Conservation (phyloP, 768 basidiomycete genomes). For the Tephrocybe sp. region DNA sequence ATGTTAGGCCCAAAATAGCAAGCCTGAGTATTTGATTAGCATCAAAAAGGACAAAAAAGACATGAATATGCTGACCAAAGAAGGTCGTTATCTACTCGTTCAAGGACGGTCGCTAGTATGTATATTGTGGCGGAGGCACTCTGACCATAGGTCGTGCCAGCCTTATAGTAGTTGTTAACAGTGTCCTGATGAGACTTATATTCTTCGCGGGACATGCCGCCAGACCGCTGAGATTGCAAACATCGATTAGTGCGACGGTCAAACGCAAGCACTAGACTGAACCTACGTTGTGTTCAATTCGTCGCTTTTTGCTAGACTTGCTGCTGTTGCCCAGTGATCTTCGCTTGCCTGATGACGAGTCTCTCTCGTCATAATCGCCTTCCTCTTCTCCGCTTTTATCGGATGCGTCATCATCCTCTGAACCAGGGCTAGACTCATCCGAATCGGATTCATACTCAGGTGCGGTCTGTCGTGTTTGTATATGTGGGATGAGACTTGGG, state of each 20-base stretch:
- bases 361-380: conserved; percentile 42
- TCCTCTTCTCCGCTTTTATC: conserved; percentile 36
- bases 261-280: neutral
- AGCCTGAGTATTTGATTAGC: conserved; percentile 52
- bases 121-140: conserved; percentile 90
- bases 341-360: conserved; percentile 49
- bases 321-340: conserved; percentile 40
- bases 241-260: neutral
- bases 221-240: conserved; percentile 36
- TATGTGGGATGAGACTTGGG: neutral
- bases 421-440: conserved; percentile 35
- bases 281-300: conserved; percentile 47
- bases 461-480: conserved; percentile 56
- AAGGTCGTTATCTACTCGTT: conserved; percentile 90
- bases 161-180: conserved; percentile 79
- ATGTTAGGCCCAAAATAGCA: conserved; percentile 90
- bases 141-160: conserved; percentile 87
- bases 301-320: conserved; percentile 56
- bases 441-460: conserved; percentile 53
- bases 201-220: conserved; percentile 69
- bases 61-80: conserved; percentile 67
- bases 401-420: conserved; percentile 38
- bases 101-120: conserved; percentile 85
- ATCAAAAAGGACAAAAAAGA: neutral
- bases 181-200: conserved; percentile 60